Percentiles rank a stretch among this genome's conserved stretches.
Conservation (phyloP, 2,329 filamentous ascomycete genomes). For the Thermothelomyces thermophilus region DNA sequence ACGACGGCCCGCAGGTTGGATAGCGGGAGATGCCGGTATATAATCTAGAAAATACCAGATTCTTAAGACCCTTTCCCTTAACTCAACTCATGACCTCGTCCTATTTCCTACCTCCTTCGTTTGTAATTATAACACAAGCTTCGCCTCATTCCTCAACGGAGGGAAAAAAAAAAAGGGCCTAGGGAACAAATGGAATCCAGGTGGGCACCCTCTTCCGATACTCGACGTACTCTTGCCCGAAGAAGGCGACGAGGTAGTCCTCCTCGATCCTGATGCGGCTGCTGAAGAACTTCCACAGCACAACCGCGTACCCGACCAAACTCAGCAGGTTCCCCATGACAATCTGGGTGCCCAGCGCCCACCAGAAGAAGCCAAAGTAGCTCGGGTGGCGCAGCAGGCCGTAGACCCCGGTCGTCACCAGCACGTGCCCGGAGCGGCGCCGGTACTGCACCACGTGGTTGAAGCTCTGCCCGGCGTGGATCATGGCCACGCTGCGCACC, state of each 20-base stretch:
- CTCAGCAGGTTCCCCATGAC: constrained; percentile 80
- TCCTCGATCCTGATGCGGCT: constrained; percentile 73
- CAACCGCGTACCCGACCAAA: constrained; percentile 62
- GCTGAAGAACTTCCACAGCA: constrained; percentile 83
- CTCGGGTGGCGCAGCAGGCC: constrained; percentile 71
- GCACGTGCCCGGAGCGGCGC: constrained; percentile 60
- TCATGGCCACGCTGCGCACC: constrained; percentile 78
- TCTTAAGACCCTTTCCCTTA: no score
- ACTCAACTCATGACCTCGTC: no score
- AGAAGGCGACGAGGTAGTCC: constrained; percentile 68
- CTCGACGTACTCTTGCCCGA: constrained; percentile 70
- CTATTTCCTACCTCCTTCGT: no score
- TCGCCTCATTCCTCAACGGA: no score
- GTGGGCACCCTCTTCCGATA: constrained; percentile 68
- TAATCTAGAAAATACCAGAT: no score
- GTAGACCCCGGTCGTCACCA: constrained; percentile 85
- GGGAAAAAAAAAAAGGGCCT: no score
- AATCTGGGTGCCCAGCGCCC: constrained; percentile 90
- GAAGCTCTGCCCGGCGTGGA: constrained; percentile 82
- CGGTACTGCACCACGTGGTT: constrained; percentile 77
- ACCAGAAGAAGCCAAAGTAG: constrained; percentile 99
- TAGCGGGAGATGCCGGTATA: no score
- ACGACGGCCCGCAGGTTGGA: no score
- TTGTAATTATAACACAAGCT: no score
- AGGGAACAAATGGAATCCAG: constrained; percentile 69